Evolutionary conservation across 441 rosid species (phyloP), one percentile per base, ranked within the genome.

Genomic region (Erodium texanum): DNA sequence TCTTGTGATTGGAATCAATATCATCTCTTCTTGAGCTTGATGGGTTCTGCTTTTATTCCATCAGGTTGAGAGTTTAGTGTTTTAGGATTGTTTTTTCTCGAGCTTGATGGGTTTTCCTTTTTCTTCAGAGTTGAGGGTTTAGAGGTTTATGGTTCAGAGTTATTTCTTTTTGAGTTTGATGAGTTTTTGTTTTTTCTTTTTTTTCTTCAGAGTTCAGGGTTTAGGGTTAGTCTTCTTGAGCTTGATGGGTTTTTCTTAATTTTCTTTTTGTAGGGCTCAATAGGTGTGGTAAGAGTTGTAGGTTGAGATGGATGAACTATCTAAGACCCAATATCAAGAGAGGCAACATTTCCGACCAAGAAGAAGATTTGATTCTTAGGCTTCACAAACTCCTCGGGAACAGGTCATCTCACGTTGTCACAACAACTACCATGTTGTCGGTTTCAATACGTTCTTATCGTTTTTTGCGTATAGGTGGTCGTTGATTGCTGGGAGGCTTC

Each of bases 231-330:
- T n/a, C n/a, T n/a, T n/a, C 43, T 1, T 8, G 43, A 36, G 43
- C 8, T 36, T 36, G 43, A 36, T 36, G 12, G 27, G 3, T 27
- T 32, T 27, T n/a, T 50, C 4, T 27, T 4, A 1, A 1, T 4
- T 27, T 27, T 27, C 12, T 1, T 18, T 18, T 34, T 58, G 70
- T 62, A 74, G 77, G 70, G n/a, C 54, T 74, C 38, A 70, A 59
- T 10, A 45, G 77, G 54, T 74, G 77, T 41, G 77, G 77, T 36
- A 74, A 74, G 77, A 74, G 77, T 50, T 74, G 77, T 67, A 66
- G 77, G 50, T 16, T 74, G 67, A 70, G 77, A 24, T 74, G 77
- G 77, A 34, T 74, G 63, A 74, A 74, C 38, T 74, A 74, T 12
- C 27, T 74, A 50, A 69, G 77, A 59, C 77, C 77, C 2, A 74